Percentiles rank a stretch among this genome's conserved stretches.
Conservation (phyloP, 345 rosid genomes). For the Durio zibethinus region DNA sequence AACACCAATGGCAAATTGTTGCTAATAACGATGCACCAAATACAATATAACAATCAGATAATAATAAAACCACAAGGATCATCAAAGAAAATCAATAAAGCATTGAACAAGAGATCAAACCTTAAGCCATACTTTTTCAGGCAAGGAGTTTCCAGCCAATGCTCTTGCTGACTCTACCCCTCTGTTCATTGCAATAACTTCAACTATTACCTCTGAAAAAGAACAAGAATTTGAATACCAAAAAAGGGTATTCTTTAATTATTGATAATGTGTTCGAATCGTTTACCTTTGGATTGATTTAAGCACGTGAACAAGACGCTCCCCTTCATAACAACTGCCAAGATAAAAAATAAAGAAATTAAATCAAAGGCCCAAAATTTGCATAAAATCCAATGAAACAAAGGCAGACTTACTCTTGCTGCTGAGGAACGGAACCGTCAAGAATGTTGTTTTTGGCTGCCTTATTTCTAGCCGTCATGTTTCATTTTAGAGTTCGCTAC, state of each 20-base stretch:
- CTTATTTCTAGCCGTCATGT: conserved; percentile 5
- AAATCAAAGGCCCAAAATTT: neutral
- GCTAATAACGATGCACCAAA: conserved; percentile 27
- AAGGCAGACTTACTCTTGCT: conserved; percentile 5
- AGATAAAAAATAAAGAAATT: neutral
- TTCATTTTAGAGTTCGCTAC: neutral
- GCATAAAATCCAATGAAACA: neutral
- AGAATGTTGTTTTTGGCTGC: neutral
- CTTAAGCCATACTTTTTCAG: conserved; percentile 22
- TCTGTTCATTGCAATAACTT: neutral
- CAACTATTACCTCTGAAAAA: neutral
- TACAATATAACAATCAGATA: conserved; percentile 1
- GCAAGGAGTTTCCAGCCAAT: conserved; percentile 12
- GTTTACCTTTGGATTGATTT: conserved; percentile 13
- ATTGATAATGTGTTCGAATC: neutral
- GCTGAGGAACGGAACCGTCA: neutral
- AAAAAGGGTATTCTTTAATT: neutral
- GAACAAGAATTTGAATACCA: neutral
- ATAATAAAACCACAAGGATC: neutral
- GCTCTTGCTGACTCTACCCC: conserved; percentile 15
- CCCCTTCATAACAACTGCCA: conserved; percentile 14
- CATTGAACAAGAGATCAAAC: neutral
- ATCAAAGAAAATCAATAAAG: neutral
- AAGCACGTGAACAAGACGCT: conserved; percentile 6
- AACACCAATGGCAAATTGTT: conserved; percentile 65